Conservation (phyloP, 495 filamentous ascomycete genomes). For the Penicillium chermesinum region DNA sequence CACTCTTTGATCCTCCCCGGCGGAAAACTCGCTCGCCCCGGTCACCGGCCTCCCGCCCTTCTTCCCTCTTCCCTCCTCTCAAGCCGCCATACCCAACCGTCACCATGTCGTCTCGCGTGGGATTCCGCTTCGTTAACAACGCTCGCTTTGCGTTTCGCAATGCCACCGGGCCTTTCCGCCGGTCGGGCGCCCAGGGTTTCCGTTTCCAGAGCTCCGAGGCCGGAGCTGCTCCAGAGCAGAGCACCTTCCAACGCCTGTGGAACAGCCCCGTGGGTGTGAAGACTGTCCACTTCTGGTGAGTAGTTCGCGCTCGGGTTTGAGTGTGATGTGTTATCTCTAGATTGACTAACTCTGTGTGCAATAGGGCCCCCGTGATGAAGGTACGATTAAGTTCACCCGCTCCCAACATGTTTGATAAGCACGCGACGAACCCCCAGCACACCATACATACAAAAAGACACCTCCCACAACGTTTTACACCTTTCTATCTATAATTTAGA, state of each 20-base stretch:
- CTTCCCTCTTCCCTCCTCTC: constrained; percentile 13
- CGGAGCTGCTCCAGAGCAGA: constrained; percentile 48
- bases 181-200: constrained; percentile 48
- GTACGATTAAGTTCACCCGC: constrained; percentile 38
- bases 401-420: constrained; percentile 7
- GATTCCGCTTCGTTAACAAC: constrained; percentile 47
- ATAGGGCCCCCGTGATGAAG: constrained; percentile 95
- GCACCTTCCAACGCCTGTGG: constrained; percentile 68
- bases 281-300: constrained; percentile 97
- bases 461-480: not conserved
- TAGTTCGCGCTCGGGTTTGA: not conserved
- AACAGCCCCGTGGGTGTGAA: constrained; percentile 83
- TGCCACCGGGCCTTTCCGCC: constrained; percentile 47
- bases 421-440: not conserved
- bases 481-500: not conserved
- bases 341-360: constrained; percentile 13
- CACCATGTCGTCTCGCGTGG: constrained; percentile 45
- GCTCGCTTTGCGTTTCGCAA: constrained; percentile 50
- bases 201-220: constrained; percentile 64
- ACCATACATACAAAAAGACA: not conserved
- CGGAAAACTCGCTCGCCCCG: constrained; percentile 24
- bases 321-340: not conserved
- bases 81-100: constrained; percentile 17
- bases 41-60: constrained; percentile 22
- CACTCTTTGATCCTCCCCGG: not conserved